Evolutionary conservation across 805 yeast genomes (phyloP), one percentile per base, ranked within the genome.

Genomic region (Brettanomyces bruxellensis): DNA sequence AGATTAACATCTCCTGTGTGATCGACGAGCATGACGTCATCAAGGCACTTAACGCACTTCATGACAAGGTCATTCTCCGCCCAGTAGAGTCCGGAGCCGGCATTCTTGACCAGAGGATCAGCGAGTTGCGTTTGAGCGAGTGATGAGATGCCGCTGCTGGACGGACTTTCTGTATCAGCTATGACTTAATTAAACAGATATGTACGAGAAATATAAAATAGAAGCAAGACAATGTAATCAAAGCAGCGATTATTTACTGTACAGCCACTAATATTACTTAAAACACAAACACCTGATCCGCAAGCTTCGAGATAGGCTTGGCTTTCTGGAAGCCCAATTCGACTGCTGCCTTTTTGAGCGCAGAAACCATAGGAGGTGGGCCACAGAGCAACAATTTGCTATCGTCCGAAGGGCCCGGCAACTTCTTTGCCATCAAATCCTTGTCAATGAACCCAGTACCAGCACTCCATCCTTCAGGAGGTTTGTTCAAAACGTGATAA

Each of bases 1-100:
- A 93, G 68, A 93, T 93, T 60, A 93, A 93, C 64, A 93, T 93
- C 45, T 86, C 95, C 34, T 95, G 97, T 53, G 99, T 93, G 45
- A 88, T 93, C 51, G 86, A 85, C 52, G 88, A 86, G 54, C 68
- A 70, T 47, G 93, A 93, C 59, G 81, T 95, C 12, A 68, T 87
- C 30, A 85, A 86, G 62, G 98, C 98, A 4, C 72, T 93, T 54
- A 81, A 81, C 60, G 83, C 89, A 4, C 80, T 93, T 48, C 99
- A 93, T 61, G 83, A 82, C 40, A 80, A 78, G 49, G 66, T 91
- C 50, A 67, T 91, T 53, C 83, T 81, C 51, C 68, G 61, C 25
- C 67, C 67, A 24, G 56, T 58, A 34, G 49, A 51, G 11, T 51
- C 55, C 48, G 53, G 58, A 44, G 70, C 65, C 30, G 58, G 55